A percentile compares a stretch with the other conserved stretches of the same genome.
phyloP scores from a whole-genome alignment of 768 basidiomycete genomes.

The Mycena rosella region DNA sequence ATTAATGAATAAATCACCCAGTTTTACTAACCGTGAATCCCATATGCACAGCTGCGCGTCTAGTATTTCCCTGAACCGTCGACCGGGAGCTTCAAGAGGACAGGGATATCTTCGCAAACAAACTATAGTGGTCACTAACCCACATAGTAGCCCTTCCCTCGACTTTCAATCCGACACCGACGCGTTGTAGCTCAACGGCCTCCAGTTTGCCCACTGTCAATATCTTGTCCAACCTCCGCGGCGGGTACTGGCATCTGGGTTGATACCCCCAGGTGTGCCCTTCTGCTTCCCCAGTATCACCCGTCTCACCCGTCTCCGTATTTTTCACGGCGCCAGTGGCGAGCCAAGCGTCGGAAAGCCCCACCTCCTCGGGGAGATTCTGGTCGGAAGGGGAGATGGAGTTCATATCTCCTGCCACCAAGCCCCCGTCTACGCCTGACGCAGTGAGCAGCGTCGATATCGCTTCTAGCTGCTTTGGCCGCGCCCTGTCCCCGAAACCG shows the following conservation, averaged over 20 bases:
- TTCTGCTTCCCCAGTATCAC: slow-evolving; percentile 40
- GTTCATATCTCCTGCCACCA: slow-evolving; percentile 69
- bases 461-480: slow-evolving; percentile 54
- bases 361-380: slow-evolving; percentile 51
- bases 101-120: slow-evolving; percentile 47
- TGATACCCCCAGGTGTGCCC: slow-evolving; percentile 66
- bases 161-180: slow-evolving; percentile 56
- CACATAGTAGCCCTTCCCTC: slow-evolving; percentile 47
- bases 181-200: slow-evolving; percentile 49
- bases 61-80: too few relatives aligned
- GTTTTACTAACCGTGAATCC: too few relatives aligned
- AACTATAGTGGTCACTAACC: slow-evolving; percentile 64
- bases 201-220: slow-evolving; percentile 52
- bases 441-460: slow-evolving; percentile 51
- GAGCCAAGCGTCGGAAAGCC: slow-evolving; percentile 61
- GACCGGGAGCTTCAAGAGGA: too few relatives aligned
- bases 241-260: slow-evolving; percentile 48
- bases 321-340: not conserved
- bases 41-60: too few relatives aligned
- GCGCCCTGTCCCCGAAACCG: slow-evolving; percentile 49
- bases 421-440: slow-evolving; percentile 50
- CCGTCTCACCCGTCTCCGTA: slow-evolving; percentile 28
- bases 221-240: slow-evolving; percentile 61
- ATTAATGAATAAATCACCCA: too few relatives aligned
- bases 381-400: slow-evolving; percentile 53